A percentile compares a stretch with the other conserved stretches of the same genome.
Conservation (phyloP, 495 filamentous ascomycete genomes). For the Aspergillus heteromorphus region DNA sequence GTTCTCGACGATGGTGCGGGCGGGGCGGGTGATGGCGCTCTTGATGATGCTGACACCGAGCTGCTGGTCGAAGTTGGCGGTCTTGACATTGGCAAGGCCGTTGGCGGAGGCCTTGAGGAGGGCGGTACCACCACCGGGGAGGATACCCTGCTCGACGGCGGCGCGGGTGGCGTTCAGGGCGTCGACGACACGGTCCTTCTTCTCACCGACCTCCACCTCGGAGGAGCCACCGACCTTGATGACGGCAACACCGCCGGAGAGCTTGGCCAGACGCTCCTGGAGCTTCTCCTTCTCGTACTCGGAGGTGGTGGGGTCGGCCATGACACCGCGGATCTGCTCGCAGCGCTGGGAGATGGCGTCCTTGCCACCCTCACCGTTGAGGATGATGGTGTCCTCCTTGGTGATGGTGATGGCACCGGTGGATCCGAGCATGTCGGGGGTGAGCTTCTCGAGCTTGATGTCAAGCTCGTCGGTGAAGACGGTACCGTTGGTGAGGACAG, state of each 20-base stretch:
- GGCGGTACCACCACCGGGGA: slow-evolving; percentile 96
- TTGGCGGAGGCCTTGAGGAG: slow-evolving; percentile 95
- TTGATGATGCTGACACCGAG: slow-evolving; percentile 96
- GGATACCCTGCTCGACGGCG: slow-evolving; percentile 97
- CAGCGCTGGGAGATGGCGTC: slow-evolving; percentile 90
- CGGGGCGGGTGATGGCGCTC: slow-evolving; percentile 92
- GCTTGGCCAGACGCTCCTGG: slow-evolving; percentile 98
- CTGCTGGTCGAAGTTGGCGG: slow-evolving; percentile 97
- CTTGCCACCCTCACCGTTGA: slow-evolving; percentile 96
- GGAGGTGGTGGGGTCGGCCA: slow-evolving; percentile 85
- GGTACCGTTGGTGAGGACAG: slow-evolving; percentile 88
- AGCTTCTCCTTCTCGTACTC: slow-evolving; percentile 99
- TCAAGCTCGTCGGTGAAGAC: slow-evolving; percentile 99
- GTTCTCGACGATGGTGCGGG: slow-evolving; percentile 94
- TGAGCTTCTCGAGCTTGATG: slow-evolving; percentile 97
- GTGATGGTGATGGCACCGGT: slow-evolving; percentile 99
- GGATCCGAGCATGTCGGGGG: slow-evolving; percentile 89
- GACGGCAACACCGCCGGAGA: slow-evolving; percentile 97
- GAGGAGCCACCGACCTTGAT: slow-evolving; percentile 98
- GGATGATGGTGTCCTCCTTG: slow-evolving; percentile 98
- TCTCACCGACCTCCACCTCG: slow-evolving; percentile 97
- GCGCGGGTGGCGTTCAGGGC: slow-evolving; percentile 97
- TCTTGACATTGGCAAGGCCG: slow-evolving; percentile 73
- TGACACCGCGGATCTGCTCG: slow-evolving; percentile 98
- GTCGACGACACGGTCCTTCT: slow-evolving; percentile 99